These are phyloP conservation scores for Tricholoma sp. DNA, from an alignment of 768 basidiomycete species.

Conservation along the genomic window DNA sequence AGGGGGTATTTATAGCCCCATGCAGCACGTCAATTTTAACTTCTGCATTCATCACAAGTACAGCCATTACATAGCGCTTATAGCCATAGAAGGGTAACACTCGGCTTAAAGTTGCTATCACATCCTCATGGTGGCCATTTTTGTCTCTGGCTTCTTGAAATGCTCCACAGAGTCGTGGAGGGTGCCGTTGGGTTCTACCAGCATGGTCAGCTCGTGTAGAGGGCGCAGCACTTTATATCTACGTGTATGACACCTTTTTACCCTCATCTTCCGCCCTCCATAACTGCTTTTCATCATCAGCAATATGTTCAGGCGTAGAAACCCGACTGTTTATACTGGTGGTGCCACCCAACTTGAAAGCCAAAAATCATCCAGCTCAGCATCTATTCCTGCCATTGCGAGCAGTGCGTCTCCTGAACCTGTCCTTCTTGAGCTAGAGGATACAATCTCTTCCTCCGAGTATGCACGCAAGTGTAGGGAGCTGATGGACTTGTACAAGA, in stretches of 20 bases:
- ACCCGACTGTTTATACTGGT: not conserved
- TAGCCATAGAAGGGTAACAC: too few species aligned
- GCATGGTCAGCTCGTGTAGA: not conserved
- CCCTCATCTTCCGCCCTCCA: not conserved
- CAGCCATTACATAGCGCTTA: too few species aligned
- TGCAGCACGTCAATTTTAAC: too few species aligned
- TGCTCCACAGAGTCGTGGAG: not conserved
- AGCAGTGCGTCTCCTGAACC: not conserved
- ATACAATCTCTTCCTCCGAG: constrained; percentile 10
- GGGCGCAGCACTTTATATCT: not conserved
- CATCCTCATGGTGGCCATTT: too few species aligned
- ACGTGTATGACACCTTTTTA: not conserved
- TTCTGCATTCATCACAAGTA: too few species aligned
- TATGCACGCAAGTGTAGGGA: constrained; percentile 37
- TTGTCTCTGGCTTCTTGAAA: not conserved
- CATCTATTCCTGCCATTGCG: not conserved
- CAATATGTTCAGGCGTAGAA: not conserved
- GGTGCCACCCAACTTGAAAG: not conserved
- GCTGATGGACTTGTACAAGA: constrained; percentile 33
- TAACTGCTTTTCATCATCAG: too few species aligned
- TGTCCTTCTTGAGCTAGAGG: not conserved
- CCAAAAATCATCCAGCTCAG: not conserved
- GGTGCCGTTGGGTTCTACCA: not conserved
- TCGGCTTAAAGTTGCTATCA: too few species aligned
- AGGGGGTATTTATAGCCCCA: too few species aligned